Base-by-base conservation (phyloP, 2,329 filamentous ascomycete species). In the Alternaria tenuissima region DNA sequence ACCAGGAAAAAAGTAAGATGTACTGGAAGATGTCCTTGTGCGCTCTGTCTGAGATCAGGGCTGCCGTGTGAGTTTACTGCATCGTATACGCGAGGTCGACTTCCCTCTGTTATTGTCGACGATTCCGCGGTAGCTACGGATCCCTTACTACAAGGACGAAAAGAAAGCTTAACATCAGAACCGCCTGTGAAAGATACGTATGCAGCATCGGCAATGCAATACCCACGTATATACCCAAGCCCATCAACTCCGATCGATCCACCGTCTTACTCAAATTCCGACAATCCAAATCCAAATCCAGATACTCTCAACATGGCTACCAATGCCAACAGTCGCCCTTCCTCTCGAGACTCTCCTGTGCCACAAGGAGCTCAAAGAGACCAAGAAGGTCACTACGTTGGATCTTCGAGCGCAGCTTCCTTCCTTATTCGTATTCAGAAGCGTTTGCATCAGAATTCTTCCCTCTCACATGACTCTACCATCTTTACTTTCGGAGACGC, bases 401-500 rank as follows among this genome's bases (percentile, higher is more conserved):
- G 82, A 0, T 80, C 82, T 4, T 78, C 82, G 0, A 83, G 81
- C 1, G 82, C 81, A 0, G 81, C 81, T 0, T 83, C 81, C 0
- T 86, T 86, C 56, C 72, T 86, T 11, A 77, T 83, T 0, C 76
- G 84, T 8, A 81, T 85, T 2, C 84, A 85, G 69, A 82, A 81
- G 60, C 76, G 80, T 5, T 78, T 86, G 7, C 82, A 81, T 60
- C 77, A 81, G 51, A 79, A 78, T 28, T 67, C 65, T 2, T 69
- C 68, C 5, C 59, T 73, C 11, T 78, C 79, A 5, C 77, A 78
- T 22, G 73, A 79, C 30, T 79, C 78, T 1, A 81, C 82, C 2
- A 83, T 85, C 24, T 84, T 85, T 65, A 81, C 82, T 0, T 84
- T 82, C 64, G 83, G 81, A 12, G 84, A 86, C 66, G 77, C 82